Evolutionary conservation across 1,139 yeast genomes (phyloP).

Genomic region (Saccharomyces hybrid): DNA sequence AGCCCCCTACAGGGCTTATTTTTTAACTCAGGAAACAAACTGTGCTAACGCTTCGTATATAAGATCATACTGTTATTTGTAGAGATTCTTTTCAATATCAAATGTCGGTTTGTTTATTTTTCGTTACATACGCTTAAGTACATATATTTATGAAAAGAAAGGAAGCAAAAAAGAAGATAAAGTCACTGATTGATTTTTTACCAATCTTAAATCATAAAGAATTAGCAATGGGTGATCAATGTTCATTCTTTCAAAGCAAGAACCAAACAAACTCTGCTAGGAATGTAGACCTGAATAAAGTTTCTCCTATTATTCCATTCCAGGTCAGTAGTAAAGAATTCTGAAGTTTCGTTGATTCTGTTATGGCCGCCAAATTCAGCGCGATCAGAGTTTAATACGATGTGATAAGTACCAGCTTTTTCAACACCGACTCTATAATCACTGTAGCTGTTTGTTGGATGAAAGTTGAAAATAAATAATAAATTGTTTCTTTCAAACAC

Average conservation of each 20-base stretch:
- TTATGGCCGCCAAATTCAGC: constrained; percentile 76
- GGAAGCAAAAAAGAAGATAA: not conserved
- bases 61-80: not conserved
- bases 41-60: not conserved
- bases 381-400: constrained; percentile 70
- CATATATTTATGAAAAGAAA: too few species aligned
- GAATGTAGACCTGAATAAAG: constrained; percentile 75
- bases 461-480: constrained; percentile 81
- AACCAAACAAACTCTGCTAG: constrained; percentile 73
- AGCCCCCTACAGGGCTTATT: constrained; percentile 40
- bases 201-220: not conserved
- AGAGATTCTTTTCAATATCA: not conserved
- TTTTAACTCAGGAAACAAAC: constrained; percentile 5
- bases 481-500: constrained; percentile 85
- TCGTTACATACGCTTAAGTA: not conserved
- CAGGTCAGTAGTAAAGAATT: constrained; percentile 62
- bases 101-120: not conserved
- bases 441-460: constrained; percentile 72
- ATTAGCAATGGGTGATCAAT: not conserved
- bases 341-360: constrained; percentile 54
- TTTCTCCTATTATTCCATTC: constrained; percentile 76
- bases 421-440: constrained; percentile 91
- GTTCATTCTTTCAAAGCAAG: constrained; percentile 17
- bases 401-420: constrained; percentile 62
- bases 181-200: not conserved